Conservation (phyloP, 495 filamentous ascomycete genomes). For the Penicillium paradoxum region DNA sequence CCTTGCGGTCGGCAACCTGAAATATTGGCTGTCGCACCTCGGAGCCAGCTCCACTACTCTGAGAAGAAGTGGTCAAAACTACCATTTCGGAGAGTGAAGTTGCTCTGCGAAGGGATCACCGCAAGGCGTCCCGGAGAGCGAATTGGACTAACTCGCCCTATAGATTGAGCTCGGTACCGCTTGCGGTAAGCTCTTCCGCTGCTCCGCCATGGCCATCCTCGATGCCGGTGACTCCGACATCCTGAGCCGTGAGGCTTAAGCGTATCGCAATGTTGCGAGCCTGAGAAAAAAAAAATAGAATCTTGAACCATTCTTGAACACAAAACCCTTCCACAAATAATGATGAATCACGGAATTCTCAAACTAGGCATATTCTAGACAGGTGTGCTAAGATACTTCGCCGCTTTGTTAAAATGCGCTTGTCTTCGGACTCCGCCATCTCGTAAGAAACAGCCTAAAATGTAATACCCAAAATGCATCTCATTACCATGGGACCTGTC, state of each 20-base stretch:
- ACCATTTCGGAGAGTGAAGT: conserved; percentile 59
- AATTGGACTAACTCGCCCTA: conserved; percentile 24
- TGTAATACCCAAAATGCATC: conserved; percentile 3
- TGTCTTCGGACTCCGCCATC: background rate
- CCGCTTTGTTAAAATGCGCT: background rate
- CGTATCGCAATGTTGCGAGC: conserved; percentile 5
- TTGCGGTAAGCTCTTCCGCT: conserved; percentile 78
- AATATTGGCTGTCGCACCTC: conserved; percentile 16
- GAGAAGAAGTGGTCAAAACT: conserved; percentile 24
- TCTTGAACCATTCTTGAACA: conserved; percentile 9
- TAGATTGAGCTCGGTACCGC: conserved; percentile 98
- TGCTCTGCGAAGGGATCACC: conserved; percentile 42
- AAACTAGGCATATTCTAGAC: background rate
- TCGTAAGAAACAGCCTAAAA: conserved; percentile 11
- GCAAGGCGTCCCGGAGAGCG: conserved; percentile 26
- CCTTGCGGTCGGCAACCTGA: conserved; percentile 3
- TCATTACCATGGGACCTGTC: background rate
- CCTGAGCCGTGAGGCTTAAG: conserved; percentile 42
- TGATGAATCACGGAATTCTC: conserved; percentile 10
- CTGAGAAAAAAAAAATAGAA: conserved; percentile 1
- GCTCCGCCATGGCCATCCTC: conserved; percentile 91
- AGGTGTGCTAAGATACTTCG: background rate
- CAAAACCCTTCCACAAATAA: conserved; percentile 1
- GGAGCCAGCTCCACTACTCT: conserved; percentile 29
- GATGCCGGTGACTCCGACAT: conserved; percentile 99